These are phyloP conservation scores for Dictyostelium firmibasis DNA, from an alignment of 78 protist species.

Conservation along the genomic window DNA sequence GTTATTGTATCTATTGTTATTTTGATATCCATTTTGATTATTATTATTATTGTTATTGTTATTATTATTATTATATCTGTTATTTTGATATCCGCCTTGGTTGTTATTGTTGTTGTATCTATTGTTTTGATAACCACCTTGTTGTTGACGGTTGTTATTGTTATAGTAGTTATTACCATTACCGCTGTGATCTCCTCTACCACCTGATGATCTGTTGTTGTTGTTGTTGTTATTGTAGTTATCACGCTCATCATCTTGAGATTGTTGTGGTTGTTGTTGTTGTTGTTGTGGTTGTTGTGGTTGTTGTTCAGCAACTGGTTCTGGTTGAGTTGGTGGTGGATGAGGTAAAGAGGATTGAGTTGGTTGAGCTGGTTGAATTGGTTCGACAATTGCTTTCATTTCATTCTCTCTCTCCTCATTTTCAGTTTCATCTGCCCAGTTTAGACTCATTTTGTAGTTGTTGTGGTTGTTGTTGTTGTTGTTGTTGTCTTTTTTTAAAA, in stretches of 20 bases:
- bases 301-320: background rate
- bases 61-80: slow-evolving; percentile 37
- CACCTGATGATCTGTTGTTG: background rate
- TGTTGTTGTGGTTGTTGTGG: slow-evolving; percentile 19
- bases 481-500: background rate
- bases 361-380: background rate
- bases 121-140: slow-evolving; percentile 24
- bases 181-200: slow-evolving; percentile 3
- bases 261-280: background rate
- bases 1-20: background rate
- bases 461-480: too few relatives aligned
- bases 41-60: slow-evolving; percentile 9
- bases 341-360: background rate
- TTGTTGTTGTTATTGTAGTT: background rate
- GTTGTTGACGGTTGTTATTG: slow-evolving; percentile 1
- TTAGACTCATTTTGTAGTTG: slow-evolving; percentile 36
- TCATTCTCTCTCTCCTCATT: slow-evolving; percentile 54
- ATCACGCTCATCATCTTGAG: background rate
- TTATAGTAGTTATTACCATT: slow-evolving; percentile 13
- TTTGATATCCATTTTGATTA: slow-evolving; percentile 33
- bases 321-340: background rate
- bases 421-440: slow-evolving; percentile 68
- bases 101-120: background rate
- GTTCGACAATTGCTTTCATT: background rate
- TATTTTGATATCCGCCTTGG: slow-evolving; percentile 20